Evolutionary conservation across 768 basidiomycete genomes (phyloP), one percentile per base, ranked within the genome.

Genomic region (Mycena capillaripes): DNA sequence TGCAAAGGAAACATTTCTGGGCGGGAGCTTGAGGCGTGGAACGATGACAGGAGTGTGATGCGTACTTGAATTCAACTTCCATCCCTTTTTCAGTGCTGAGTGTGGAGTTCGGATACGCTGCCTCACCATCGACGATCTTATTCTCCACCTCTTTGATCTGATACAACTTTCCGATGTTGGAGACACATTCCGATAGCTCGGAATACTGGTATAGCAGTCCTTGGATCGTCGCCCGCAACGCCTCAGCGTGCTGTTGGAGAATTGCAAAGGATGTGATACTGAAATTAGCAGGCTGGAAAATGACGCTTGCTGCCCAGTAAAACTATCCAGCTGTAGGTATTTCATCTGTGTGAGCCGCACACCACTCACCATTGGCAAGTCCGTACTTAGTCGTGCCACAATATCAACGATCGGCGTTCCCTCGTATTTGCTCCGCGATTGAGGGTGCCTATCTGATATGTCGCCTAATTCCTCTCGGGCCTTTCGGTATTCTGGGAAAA

Each of bases 1-100:
- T n/a, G 71, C 72, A 56, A 86, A 86, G 0, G 74, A 80, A 9
- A 86, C 84, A 44, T 85, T 75, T 10, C 85, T 86, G 55, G 1
- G 23, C 2, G 21, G 12, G 10, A 63, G 11, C 27, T 48, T 23
- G 11, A 55, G 8, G 0, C 27, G n/a, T n/a, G n/a, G n/a, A n/a
- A n/a, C 2, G 27, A 55, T 23, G 25, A 25, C 9, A 17, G 12
- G 2, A 21, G 10, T 11, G 17, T 7, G 34, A 17, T n/a, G n/a
- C 46, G 21, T 25, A 73, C 73, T 27, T 61, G 14, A 74, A 34
- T 52, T 70, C 59, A 7, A 75, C 46, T 4, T 56, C 50, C 68
- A 73, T 75, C 36, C 74, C 74, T 2, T 59, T 59, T 4, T 56
- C 55, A 21, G 55, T 44, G 11, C 56, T 65, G 29, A 29, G 40